A percentile compares a stretch with the other conserved stretches of the same genome.
Conservation (phyloP, 257 asterid genomes). For the Solanum peruvianum region DNA sequence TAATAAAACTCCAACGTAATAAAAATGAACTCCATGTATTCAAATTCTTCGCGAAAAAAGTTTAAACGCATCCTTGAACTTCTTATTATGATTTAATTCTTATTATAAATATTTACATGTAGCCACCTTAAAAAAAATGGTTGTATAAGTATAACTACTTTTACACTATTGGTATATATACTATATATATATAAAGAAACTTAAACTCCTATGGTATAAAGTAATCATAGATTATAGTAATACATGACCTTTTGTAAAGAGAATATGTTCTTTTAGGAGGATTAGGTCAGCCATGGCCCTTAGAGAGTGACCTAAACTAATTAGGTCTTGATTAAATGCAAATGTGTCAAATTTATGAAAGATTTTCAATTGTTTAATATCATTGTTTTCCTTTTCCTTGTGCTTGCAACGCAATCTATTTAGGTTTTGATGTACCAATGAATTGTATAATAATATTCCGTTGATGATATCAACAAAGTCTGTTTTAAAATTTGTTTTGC, state of each 20-base stretch:
- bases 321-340: not conserved
- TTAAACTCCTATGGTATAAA: no score
- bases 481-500: not conserved
- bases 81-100: not conserved
- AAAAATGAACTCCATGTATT: not conserved
- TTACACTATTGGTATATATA: no score
- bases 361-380: not conserved
- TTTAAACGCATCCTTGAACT: not conserved
- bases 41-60: not conserved
- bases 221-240: not conserved
- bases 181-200: not conserved
- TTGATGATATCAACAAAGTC: not conserved
- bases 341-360: not conserved
- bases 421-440: not conserved
- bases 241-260: not conserved
- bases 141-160: no score
- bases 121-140: no score
- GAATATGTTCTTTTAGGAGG: not conserved
- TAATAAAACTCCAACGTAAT: not conserved
- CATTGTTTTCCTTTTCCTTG: not conserved
- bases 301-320: not conserved
- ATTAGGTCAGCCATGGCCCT: not conserved
- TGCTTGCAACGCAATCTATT: not conserved
- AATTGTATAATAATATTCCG: not conserved
- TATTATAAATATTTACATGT: no score